Conservation (phyloP, 2,329 filamentous ascomycete species). For the Knoxdaviesia capensis region DNA sequence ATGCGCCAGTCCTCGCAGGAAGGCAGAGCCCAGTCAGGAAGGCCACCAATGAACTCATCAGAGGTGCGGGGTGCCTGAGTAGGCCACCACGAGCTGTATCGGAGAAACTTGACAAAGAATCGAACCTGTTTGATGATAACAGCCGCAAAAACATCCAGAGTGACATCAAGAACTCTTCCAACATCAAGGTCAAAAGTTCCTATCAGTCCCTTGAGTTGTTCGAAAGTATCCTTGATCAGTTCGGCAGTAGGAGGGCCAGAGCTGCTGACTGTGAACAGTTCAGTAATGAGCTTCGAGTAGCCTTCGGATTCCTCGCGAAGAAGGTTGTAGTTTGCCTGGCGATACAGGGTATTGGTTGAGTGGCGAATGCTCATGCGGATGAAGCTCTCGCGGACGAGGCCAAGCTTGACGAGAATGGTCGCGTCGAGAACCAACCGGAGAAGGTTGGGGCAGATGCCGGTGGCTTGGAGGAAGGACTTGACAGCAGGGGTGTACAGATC, state of each 20-base stretch:
- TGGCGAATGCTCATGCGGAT: conserved; percentile 66
- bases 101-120: conserved; percentile 85
- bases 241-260: conserved; percentile 53
- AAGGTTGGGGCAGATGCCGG: conserved; percentile 47
- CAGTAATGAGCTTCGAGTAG: conserved; percentile 88
- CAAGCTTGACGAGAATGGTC: conserved; percentile 51
- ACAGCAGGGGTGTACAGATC: conserved; percentile 28
- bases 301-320: conserved; percentile 90
- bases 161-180: conserved; percentile 82
- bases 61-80: conserved; percentile 7
- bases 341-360: conserved; percentile 81
- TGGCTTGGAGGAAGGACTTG: conserved; percentile 48
- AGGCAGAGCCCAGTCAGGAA: conserved; percentile 77
- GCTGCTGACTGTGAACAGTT: conserved; percentile 78
- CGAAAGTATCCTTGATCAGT: conserved; percentile 67
- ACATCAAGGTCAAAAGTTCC: conserved; percentile 95
- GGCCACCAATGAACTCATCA: conserved; percentile 33
- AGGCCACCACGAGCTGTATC: conserved; percentile 95
- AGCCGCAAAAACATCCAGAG: conserved; percentile 84
- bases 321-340: conserved; percentile 92
- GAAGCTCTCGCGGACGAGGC: conserved; percentile 73
- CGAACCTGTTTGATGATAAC: conserved; percentile 80
- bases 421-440: conserved; percentile 75
- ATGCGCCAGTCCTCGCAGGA: conserved; percentile 41
- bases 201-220: conserved; percentile 82